A percentile compares a stretch with the other conserved stretches of the same genome.
These are phyloP conservation scores for Speleostelium caveatum DNA, from an alignment of 78 protist species.

Conservation along the genomic window DNA sequence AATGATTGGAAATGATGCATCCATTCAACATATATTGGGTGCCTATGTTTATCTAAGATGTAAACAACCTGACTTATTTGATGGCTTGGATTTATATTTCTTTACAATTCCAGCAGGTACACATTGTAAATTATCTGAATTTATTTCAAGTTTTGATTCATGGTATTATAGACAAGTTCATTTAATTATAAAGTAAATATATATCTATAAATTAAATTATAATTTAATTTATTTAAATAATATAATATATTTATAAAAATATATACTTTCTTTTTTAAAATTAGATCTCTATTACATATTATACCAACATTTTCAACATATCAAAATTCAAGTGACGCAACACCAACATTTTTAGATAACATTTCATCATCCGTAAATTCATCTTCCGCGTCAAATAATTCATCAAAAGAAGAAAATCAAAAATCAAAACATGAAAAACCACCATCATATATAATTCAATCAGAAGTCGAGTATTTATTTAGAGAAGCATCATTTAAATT, in stretches of 20 bases:
- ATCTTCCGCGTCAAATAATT: too few relatives aligned
- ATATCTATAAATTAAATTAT: not conserved
- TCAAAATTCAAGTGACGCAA: too few relatives aligned
- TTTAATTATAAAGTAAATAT: constrained; percentile 9
- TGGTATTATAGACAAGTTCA: constrained; percentile 66
- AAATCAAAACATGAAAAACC: constrained; percentile 10
- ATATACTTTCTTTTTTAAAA: too few relatives aligned
- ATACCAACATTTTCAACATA: constrained; percentile 47
- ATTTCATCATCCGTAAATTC: too few relatives aligned
- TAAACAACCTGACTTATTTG: constrained; percentile 49
- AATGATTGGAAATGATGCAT: constrained; percentile 73
- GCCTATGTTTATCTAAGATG: constrained; percentile 26
- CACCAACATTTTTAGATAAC: too few relatives aligned
- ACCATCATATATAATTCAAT: constrained; percentile 50
- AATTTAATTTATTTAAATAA: not conserved
- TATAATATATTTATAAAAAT: too few relatives aligned
- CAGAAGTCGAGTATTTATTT: constrained; percentile 56
- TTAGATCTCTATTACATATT: constrained; percentile 47
- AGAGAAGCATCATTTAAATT: constrained; percentile 71
- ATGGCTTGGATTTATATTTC: constrained; percentile 27
- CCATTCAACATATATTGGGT: constrained; percentile 52
- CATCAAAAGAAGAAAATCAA: not conserved
- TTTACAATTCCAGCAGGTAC: constrained; percentile 50
- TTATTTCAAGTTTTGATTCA: constrained; percentile 40
- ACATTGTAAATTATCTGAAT: constrained; percentile 30